Evolutionary conservation across 2,329 filamentous ascomycete species (phyloP).

Genomic region (Ophiostoma pallidulum): DNA sequence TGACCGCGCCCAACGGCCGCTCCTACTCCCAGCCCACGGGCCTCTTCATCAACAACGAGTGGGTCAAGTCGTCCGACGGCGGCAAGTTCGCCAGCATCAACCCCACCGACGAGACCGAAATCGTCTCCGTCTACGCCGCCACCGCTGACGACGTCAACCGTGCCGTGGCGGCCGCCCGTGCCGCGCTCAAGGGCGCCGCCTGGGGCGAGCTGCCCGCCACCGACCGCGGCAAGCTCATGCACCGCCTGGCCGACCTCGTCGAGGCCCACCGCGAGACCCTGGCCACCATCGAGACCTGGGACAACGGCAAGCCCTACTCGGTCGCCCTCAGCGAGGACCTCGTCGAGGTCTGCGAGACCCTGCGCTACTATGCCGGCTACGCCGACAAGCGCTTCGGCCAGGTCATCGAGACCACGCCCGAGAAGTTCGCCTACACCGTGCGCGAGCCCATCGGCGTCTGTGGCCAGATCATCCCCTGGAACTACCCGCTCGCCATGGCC

Average conservation of each 20-base stretch:
- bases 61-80: slow-evolving; percentile 56
- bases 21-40: slow-evolving; percentile 63
- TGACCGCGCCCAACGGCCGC: slow-evolving; percentile 66
- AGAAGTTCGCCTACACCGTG: slow-evolving; percentile 60
- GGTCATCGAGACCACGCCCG: slow-evolving; percentile 51
- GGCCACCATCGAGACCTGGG: slow-evolving; percentile 60
- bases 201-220: slow-evolving; percentile 14
- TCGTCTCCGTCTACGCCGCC: slow-evolving; percentile 12
- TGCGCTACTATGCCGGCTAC: slow-evolving; percentile 66
- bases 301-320: slow-evolving; percentile 59
- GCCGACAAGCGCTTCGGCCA: slow-evolving; percentile 63
- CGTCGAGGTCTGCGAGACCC: slow-evolving; percentile 25
- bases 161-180: slow-evolving; percentile 16
- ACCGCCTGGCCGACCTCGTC: slow-evolving; percentile 35
- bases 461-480: slow-evolving; percentile 64
- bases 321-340: slow-evolving; percentile 12
- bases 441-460: slow-evolving; percentile 63
- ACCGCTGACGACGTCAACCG: slow-evolving; percentile 12
- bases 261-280: slow-evolving; percentile 27
- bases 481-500: slow-evolving; percentile 62
- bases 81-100: slow-evolving; percentile 59
- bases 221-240: slow-evolving; percentile 30
- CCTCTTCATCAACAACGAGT: slow-evolving; percentile 77
- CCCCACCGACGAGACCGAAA: slow-evolving; percentile 35
- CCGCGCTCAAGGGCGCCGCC: slow-evolving; percentile 9